Base-by-base conservation (phyloP, 345 rosid genomes). In the Lepidium sativum region DNA sequence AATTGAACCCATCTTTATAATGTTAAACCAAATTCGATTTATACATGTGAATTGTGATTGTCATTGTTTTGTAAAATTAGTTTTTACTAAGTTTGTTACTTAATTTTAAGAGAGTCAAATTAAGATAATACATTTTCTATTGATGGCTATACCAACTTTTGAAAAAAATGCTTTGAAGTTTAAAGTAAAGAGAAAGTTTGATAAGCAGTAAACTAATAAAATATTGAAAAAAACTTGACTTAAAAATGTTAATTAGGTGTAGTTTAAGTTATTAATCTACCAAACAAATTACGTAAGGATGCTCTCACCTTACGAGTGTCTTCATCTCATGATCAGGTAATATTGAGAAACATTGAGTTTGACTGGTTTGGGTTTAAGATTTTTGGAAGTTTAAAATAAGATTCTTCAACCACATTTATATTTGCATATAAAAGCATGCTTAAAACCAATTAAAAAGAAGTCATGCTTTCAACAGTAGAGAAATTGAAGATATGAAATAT, bases 221-320 rank as follows among this genome's bases (percentile, higher is more conserved):
- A 15, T 52, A 41, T 27, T n/a, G n/a, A n/a, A n/a, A 27, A 25
- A 57, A 50, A 51, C 73, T 60, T 68, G 25, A 59, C 44, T 68
- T 41, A 21, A 39, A 60, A 60, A 31, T 69, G 18, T 40, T 31
- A 27, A 21, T 41, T 31, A 9, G 31, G 42, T 49, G 42, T 14
- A 20, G 66, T 68, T 58, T 6, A 59, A 59, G 66, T 59, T 47
- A 48, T 27, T 51, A 20, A 50, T 8, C 14, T 48, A 51, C 67
- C 67, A 69, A 69, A 40, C 44, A 51, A 69, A 60, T n/a, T n/a
- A 69, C 43, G 73, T 17, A 69, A 59, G 52, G 51, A 48, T 49
- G 34, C 57, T 58, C 47, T 35, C 48, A 57, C 33, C 41, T 43
- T 44, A 10, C 8, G 53, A 44, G 27, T 43, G 54, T 16, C n/a